These are phyloP conservation scores for Podospora pseudoanserina DNA, from an alignment of 495 filamentous ascomycete species.

Conservation along the genomic window DNA sequence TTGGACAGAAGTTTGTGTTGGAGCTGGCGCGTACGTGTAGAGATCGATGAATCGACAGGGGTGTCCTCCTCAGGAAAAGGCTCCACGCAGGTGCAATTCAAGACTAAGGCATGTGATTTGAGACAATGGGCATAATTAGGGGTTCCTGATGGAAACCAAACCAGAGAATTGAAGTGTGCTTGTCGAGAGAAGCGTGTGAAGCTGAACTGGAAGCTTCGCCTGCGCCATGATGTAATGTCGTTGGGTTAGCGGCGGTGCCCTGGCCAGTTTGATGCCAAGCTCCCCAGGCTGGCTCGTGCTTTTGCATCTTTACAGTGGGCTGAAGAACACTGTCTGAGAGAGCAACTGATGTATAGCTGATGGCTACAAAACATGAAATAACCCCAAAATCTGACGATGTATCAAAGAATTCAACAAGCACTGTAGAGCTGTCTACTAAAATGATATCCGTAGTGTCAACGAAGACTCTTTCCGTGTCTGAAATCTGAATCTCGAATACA, in stretches of 20 bases:
- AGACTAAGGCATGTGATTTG: no score
- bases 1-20: neutral
- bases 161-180: neutral
- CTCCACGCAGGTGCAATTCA: no score
- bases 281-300: neutral
- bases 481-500: neutral
- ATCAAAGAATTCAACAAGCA: neutral
- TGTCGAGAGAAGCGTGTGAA: neutral
- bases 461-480: neutral
- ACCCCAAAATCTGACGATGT: neutral
- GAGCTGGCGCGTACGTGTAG: neutral
- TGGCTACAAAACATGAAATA: no score
- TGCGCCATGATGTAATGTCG: constrained; percentile 5
- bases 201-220: neutral
- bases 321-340: neutral
- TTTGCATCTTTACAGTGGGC: neutral
- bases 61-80: neutral
- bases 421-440: neutral
- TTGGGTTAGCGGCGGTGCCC: neutral
- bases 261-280: constrained; percentile 2
- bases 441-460: neutral
- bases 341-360: no score
- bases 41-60: neutral
- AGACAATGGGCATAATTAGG: neutral
- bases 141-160: neutral